Evolutionary conservation across 495 filamentous ascomycete genomes (phyloP).

Genomic region (Aspergillus cavernicola): DNA sequence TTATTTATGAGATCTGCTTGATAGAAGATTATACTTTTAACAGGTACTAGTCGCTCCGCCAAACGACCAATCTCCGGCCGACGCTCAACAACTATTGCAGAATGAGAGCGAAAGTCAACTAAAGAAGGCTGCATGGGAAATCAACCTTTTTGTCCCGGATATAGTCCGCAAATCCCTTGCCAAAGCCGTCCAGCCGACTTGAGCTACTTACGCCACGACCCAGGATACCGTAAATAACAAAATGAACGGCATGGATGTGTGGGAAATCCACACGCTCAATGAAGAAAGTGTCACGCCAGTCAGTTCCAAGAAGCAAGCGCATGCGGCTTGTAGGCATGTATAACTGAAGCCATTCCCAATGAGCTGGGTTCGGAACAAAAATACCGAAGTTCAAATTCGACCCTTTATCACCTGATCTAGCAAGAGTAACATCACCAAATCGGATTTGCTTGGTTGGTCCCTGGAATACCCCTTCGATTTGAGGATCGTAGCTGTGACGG

Average conservation of each 20-base stretch:
- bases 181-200: constrained; percentile 43
- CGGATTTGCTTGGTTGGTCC: constrained; percentile 24
- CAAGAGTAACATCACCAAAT: constrained; percentile 38
- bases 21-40: too few species aligned
- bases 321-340: constrained; percentile 39
- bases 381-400: constrained; percentile 47
- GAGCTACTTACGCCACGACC: constrained; percentile 49
- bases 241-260: constrained; percentile 41
- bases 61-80: too few species aligned
- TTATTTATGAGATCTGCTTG: too few species aligned
- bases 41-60: too few species aligned
- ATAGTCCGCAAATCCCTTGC: constrained; percentile 51
- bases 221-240: constrained; percentile 47
- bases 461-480: background rate
- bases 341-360: constrained; percentile 44
- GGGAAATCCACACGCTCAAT: constrained; percentile 48
- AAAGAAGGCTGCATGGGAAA: too few species aligned
- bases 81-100: too few species aligned
- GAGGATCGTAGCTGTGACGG: constrained; percentile 21
- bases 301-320: constrained; percentile 30
- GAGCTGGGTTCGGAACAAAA: constrained; percentile 24
- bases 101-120: too few species aligned
- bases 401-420: constrained; percentile 50
- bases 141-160: constrained; percentile 42
- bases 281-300: constrained; percentile 33